Evolutionary conservation across 306 rosid species (phyloP).

Genomic region (Cucurbita ficifolia): DNA sequence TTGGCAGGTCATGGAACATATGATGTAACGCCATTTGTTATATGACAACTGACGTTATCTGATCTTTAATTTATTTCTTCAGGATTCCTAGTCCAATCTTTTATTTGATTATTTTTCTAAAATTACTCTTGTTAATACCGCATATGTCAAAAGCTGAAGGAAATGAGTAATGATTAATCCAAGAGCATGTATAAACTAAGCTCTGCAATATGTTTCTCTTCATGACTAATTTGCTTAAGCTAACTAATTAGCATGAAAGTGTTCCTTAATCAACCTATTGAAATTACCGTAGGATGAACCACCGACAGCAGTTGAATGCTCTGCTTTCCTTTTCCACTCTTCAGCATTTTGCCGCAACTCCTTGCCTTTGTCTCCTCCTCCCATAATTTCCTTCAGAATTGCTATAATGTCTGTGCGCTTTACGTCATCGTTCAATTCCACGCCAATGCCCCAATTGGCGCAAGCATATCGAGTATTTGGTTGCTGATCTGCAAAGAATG

Average conservation of each 20-base stretch:
- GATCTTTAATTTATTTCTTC: neutral
- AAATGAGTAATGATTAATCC: neutral
- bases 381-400: conserved; percentile 27
- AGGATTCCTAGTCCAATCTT: too few relatives aligned
- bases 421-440: conserved; percentile 26
- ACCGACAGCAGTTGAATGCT: conserved; percentile 17
- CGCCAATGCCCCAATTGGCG: conserved; percentile 22
- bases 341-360: conserved; percentile 12
- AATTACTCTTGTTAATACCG: too few relatives aligned
- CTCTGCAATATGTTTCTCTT: neutral
- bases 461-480: conserved; percentile 29
- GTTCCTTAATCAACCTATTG: conserved; percentile 23
- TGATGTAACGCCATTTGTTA: neutral
- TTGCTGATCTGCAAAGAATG: conserved; percentile 43
- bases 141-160: neutral
- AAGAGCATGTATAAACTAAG: neutral
- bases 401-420: conserved; percentile 15
- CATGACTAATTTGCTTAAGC: neutral
- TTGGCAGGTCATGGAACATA: neutral
- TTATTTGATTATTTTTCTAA: too few relatives aligned
- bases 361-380: conserved; percentile 17
- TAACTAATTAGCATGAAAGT: neutral
- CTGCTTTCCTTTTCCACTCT: conserved; percentile 29
- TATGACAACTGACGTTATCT: too few relatives aligned
- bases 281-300: conserved; percentile 25